Conservation (phyloP, 352 stramenopile genomes). For the Pythium folliculosum region DNA sequence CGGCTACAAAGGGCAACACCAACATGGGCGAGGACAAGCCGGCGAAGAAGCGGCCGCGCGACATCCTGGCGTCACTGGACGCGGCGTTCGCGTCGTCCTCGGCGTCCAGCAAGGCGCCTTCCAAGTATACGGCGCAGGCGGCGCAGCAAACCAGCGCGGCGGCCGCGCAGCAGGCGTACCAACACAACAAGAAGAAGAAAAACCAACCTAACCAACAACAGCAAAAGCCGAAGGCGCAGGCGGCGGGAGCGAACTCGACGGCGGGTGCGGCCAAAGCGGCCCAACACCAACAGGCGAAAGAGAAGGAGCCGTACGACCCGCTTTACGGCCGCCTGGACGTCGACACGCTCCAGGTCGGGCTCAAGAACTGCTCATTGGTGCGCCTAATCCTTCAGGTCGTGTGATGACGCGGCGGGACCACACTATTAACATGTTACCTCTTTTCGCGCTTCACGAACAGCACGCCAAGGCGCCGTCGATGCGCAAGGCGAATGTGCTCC, state of each 20-base stretch:
- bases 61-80: conserved; percentile 79
- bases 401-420: no score
- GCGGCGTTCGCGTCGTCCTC: conserved; percentile 54
- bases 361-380: conserved; percentile 75
- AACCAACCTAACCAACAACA: conserved; percentile 17
- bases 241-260: not conserved
- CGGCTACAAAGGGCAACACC: not conserved
- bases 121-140: conserved; percentile 75
- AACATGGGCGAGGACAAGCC: conserved; percentile 29
- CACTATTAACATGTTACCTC: not conserved
- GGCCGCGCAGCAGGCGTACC: conserved; percentile 66
- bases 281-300: not conserved
- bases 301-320: conserved; percentile 34
- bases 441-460: not conserved
- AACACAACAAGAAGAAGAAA: conserved; percentile 51
- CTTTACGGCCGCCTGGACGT: conserved; percentile 59
- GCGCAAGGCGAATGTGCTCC: conserved; percentile 22
- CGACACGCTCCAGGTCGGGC: conserved; percentile 50
- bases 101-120: conserved; percentile 31
- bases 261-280: not conserved
- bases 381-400: not conserved
- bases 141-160: conserved; percentile 38
- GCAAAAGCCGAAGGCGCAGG: conserved; percentile 1
- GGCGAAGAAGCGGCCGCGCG: conserved; percentile 65
- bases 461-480: conserved; percentile 9